Conservation (phyloP, 345 rosid genomes). For the Acer campestre region DNA sequence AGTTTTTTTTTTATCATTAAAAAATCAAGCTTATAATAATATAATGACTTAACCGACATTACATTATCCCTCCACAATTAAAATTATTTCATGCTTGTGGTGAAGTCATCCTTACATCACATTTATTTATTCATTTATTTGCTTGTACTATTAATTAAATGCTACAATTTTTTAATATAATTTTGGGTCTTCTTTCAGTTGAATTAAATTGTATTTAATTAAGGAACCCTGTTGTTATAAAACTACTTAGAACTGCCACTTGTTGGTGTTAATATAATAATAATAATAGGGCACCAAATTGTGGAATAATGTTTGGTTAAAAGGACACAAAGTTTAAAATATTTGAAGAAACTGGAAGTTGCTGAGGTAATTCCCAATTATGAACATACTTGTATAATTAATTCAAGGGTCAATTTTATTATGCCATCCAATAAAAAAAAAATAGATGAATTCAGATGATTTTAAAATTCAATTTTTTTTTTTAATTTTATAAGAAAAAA, state of each 20-base stretch:
- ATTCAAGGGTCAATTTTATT: neutral
- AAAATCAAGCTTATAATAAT: conserved; percentile 14
- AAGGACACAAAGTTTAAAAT: neutral
- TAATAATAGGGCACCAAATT: conserved; percentile 23
- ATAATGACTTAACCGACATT: conserved; percentile 26
- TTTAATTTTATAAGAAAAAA: neutral
- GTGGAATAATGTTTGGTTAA: conserved; percentile 15
- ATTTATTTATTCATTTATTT: neutral
- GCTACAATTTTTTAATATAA: neutral
- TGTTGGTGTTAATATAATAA: conserved; percentile 7
- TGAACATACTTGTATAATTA: neutral
- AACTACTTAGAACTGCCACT: conserved; percentile 2
- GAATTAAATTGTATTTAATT: conserved; percentile 9
- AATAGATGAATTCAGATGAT: neutral
- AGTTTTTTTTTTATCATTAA: neutral
- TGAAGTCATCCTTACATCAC: conserved; percentile 13
- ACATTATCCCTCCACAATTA: conserved; percentile 5
- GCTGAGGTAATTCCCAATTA: conserved; percentile 15
- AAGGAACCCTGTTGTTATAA: neutral
- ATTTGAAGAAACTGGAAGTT: neutral
- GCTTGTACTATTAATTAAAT: neutral
- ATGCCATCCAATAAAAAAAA: neutral
- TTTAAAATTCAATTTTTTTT: neutral
- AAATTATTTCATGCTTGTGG: neutral
- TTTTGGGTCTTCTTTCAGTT: neutral